Base-by-base conservation (phyloP, 2,329 filamentous ascomycete species). In the Aureobasidium vineae region DNA sequence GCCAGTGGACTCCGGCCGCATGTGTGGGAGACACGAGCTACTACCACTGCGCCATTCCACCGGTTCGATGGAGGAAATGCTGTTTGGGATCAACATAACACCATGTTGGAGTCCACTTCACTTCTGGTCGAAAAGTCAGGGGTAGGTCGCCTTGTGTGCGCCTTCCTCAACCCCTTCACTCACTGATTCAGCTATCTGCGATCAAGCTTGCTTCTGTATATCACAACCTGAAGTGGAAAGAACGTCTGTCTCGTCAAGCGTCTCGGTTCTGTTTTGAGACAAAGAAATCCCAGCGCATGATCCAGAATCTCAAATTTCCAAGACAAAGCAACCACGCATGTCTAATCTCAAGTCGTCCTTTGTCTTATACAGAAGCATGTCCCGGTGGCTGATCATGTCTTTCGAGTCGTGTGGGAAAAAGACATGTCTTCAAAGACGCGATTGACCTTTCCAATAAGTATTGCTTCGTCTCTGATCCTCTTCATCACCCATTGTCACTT, bases 251-350 rank as follows among this genome's bases (percentile, higher is more conserved):
- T 38, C n/a, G 15, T 2, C 4, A 2, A 38, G 31, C 1, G 49
- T 54, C 33, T 54, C 31, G 11, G 6, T 23, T n/a, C 26, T n/a
- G 45, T 19, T 26, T 49, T 19, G 41, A 61, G 57, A 49, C 57
- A 49, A 61, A 49, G 28, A 61, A 49, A 26, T 8, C 11, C 7
- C 38, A 36, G 26, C 43, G 28, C 57, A 33, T 61, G 57, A 61
- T 41, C 26, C 56, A 49, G 21, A 36, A 47, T 61, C 41, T 38
- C 57, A 61, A 61, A 61, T 61, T 26, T 21, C 4, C 19, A 21
- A 47, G 31, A 61, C 57, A 61, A 61, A 61, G 57, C 28, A 26
- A 28, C 41, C 40, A 23, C 36, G 11, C 40, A 10, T 31, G 16
- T 45, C 21, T 23, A 45, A 64, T 64, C 43, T 64, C 36, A 41